phyloP scores from a whole-genome alignment of 495 filamentous ascomycete genomes.

The Aspergillus mulundensis region DNA sequence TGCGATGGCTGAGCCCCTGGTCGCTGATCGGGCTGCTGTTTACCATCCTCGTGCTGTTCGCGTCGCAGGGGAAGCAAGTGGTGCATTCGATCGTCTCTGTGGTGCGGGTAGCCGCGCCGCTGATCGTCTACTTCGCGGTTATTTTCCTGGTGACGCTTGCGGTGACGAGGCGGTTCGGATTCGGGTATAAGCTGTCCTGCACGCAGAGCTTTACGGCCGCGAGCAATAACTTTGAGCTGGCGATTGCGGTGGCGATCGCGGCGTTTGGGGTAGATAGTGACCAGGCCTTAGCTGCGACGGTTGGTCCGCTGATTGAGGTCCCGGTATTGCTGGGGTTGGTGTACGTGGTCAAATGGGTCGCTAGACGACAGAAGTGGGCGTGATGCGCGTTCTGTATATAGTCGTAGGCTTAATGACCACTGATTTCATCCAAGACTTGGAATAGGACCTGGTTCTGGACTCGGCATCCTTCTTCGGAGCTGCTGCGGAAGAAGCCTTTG shows the following conservation, averaged over 20 bases:
- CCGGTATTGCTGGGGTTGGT: constrained; percentile 80
- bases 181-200: constrained; percentile 64
- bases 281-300: constrained; percentile 84
- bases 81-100: constrained; percentile 83
- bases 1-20: constrained; percentile 66
- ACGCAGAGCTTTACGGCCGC: constrained; percentile 94
- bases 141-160: constrained; percentile 69
- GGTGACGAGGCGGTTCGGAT: constrained; percentile 55
- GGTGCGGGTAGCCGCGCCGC: constrained; percentile 70
- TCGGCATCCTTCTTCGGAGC: constrained; percentile 35
- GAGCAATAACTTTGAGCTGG: constrained; percentile 93
- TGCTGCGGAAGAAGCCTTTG: constrained; percentile 32
- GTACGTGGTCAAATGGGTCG: constrained; percentile 65
- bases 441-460: constrained; percentile 43
- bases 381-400: constrained; percentile 2
- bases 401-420: constrained; percentile 20
- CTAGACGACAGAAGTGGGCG: constrained; percentile 23
- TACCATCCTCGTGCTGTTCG: constrained; percentile 83
- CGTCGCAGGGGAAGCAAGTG: constrained; percentile 72
- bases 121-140: constrained; percentile 73
- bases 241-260: constrained; percentile 87
- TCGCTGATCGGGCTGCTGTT: constrained; percentile 81
- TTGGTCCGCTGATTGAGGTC: constrained; percentile 88
- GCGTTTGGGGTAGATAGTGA: constrained; percentile 76
- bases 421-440: constrained; percentile 44